A percentile compares a stretch with the other conserved stretches of the same genome.
Conservation (phyloP, 2,329 filamentous ascomycete species). For the Neofusicoccum sp. region DNA sequence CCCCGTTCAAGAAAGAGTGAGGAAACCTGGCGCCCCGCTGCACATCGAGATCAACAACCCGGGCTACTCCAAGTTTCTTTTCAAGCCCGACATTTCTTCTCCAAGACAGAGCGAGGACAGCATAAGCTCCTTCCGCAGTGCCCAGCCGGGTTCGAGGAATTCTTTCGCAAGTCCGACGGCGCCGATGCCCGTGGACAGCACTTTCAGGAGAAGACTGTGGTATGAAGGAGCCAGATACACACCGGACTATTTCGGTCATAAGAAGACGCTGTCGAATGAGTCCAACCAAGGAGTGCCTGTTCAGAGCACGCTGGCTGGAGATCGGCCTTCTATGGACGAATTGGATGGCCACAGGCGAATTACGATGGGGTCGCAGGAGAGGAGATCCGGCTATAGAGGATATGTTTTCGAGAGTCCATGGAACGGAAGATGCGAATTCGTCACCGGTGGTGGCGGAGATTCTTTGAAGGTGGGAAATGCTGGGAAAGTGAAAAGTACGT, state of each 20-base stretch:
- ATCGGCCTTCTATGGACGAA: not conserved
- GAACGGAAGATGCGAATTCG: constrained; percentile 83
- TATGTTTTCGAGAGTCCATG: constrained; percentile 84
- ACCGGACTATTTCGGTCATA: constrained; percentile 41
- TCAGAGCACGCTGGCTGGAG: not conserved
- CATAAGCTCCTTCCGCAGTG: not conserved
- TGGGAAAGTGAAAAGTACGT: too few relatives aligned
- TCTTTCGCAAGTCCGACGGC: constrained; percentile 22
- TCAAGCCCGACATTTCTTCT: constrained; percentile 24
- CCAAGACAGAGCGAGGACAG: constrained; percentile 11
- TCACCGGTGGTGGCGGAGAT: constrained; percentile 72
- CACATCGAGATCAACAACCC: constrained; percentile 58
- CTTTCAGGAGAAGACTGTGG: constrained; percentile 48
- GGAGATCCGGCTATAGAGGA: constrained; percentile 53
- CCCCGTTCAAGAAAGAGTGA: constrained; percentile 21
- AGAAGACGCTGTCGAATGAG: constrained; percentile 34
- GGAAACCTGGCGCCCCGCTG: constrained; percentile 41
- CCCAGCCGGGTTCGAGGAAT: not conserved
- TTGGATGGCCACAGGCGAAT: not conserved
- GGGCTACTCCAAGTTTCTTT: constrained; percentile 58
- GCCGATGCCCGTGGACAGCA: constrained; percentile 20
- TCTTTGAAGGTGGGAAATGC: constrained; percentile 53
- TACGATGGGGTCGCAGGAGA: constrained; percentile 38
- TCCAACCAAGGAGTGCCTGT: constrained; percentile 44
- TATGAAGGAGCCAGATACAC: constrained; percentile 45